Percentiles rank a stretch among this genome's conserved stretches.
phyloP scores from a whole-genome alignment of 495 filamentous ascomycete genomes.

The Hyaloscypha finlandica region DNA sequence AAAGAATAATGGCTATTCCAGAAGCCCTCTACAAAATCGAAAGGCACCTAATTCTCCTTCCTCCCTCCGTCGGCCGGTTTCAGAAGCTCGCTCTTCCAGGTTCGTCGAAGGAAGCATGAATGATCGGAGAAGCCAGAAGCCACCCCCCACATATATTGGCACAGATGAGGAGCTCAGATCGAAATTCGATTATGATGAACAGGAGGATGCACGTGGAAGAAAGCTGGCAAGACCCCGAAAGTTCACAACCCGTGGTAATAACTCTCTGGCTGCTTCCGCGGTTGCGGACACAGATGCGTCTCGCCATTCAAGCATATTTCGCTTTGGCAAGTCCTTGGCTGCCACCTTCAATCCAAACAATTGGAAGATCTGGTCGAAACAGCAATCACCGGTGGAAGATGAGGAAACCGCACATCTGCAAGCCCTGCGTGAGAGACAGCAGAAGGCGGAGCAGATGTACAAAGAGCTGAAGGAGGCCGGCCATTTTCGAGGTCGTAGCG shows the following conservation, averaged over 20 bases:
- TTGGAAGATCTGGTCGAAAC: slow-evolving; percentile 34
- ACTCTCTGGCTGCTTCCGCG: background rate
- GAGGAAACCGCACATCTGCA: slow-evolving; percentile 29
- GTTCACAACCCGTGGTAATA: slow-evolving; percentile 14
- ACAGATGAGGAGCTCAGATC: slow-evolving; percentile 40
- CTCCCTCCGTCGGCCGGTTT: slow-evolving; percentile 27
- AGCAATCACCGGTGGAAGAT: slow-evolving; percentile 37
- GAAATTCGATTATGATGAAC: slow-evolving; percentile 10
- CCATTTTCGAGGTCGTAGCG: slow-evolving; percentile 34
- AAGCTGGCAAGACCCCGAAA: slow-evolving; percentile 14
- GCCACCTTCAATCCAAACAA: slow-evolving; percentile 57
- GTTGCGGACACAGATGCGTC: slow-evolving; percentile 18
- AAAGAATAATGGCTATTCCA: background rate
- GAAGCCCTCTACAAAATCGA: slow-evolving; percentile 18
- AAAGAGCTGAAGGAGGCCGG: slow-evolving; percentile 62
- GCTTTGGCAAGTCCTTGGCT: slow-evolving; percentile 60
- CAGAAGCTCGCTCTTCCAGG: slow-evolving; percentile 51
- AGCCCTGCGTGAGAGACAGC: slow-evolving; percentile 41
- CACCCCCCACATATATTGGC: slow-evolving; percentile 62
- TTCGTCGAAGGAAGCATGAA: slow-evolving; percentile 80
- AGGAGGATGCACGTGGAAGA: slow-evolving; percentile 12
- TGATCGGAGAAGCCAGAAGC: slow-evolving; percentile 68
- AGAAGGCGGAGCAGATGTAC: slow-evolving; percentile 58
- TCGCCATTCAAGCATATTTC: slow-evolving; percentile 52
- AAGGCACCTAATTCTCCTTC: slow-evolving; percentile 28